Base-by-base conservation (phyloP, 2,329 filamentous ascomycete species). In the Colletotrichum orbiculare region DNA sequence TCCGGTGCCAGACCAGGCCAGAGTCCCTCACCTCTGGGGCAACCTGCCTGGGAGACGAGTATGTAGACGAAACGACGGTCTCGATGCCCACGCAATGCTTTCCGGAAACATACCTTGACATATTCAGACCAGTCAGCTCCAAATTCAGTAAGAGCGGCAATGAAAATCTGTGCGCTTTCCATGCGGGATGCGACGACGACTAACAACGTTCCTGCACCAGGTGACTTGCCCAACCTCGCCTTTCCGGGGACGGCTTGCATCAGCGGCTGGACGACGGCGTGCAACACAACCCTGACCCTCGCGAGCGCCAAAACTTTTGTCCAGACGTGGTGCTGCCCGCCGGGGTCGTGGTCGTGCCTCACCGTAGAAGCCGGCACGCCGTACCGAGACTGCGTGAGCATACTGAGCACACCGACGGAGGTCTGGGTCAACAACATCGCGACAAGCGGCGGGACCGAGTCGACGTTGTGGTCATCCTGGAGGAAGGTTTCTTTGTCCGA, bases 351-450 rank as follows among this genome's bases (percentile, higher is more conserved):
- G 46, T 15, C n/a, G 10, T 63, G 60, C 35, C 47, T 58, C 39
- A 5, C 11, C 1, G 13, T 8, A 2, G n/a, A n/a, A 2, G 35
- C 8, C 13, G 4, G 43, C 9, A 35, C 9, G 8, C 46, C 53
- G 2, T 50, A 12, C 2, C 53, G 60, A 2, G 60, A 63, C 25
- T 63, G 60, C 34, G 54, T 58, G 15, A 63, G 54, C 11, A 10
- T 58, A 0, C 39, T 63, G 6, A 63, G 54, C 6, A 63, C 60
- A 2, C 47, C 46, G 5, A 63, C 47, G 7, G 60, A 63, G 2
- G n/a, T 58, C 39, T 63, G 60, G 60, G 47, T 63, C 46, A 58
- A 42, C 25, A 57, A 57, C 3, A 25, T 58, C 8, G 60, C n/a
- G 39, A 52, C 60, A 17, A 52, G n/a, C 35, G 17, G 46, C 8